Evolutionary conservation across 176 grass and related monocot species (phyloP).

Genomic region (Cenchrus fungigraminus): DNA sequence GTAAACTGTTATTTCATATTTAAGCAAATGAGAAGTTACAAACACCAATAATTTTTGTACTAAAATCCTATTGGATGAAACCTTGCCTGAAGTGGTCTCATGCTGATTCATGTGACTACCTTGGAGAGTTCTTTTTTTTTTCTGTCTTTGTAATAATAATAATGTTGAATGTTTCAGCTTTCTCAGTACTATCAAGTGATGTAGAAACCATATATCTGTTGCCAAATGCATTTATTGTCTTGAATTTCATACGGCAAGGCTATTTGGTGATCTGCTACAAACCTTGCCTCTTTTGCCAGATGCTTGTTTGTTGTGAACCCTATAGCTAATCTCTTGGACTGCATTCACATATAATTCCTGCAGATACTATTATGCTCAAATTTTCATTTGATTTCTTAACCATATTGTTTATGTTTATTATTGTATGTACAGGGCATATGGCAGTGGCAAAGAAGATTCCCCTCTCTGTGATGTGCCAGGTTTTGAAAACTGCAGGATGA

Average conservation of each 20-base stretch:
- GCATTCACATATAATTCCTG: not conserved
- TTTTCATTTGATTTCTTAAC: not conserved
- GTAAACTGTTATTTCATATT: not conserved
- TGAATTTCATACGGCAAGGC: not conserved
- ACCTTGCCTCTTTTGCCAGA: not conserved
- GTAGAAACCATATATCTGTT: not conserved
- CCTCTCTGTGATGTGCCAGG: constrained; percentile 86
- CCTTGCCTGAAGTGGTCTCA: not conserved
- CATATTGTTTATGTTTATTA: not conserved
- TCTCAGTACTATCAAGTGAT: not conserved
- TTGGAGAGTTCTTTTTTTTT: not conserved
- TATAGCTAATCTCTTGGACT: not conserved
- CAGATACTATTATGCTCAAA: not conserved
- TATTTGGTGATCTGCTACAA: not conserved
- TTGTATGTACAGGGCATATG: constrained; percentile 66
- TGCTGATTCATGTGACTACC: not conserved
- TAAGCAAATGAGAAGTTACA: not conserved
- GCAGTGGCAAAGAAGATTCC: constrained; percentile 96
- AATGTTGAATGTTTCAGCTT: not conserved
- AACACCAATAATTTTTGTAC: not conserved
- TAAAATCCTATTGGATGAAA: not conserved
- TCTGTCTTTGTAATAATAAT: not conserved
- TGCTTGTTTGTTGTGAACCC: not conserved
- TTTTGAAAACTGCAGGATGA: constrained; percentile 96
- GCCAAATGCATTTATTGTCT: not conserved